Conservation (phyloP, 345 rosid species). For the Lepidium sativum region DNA sequence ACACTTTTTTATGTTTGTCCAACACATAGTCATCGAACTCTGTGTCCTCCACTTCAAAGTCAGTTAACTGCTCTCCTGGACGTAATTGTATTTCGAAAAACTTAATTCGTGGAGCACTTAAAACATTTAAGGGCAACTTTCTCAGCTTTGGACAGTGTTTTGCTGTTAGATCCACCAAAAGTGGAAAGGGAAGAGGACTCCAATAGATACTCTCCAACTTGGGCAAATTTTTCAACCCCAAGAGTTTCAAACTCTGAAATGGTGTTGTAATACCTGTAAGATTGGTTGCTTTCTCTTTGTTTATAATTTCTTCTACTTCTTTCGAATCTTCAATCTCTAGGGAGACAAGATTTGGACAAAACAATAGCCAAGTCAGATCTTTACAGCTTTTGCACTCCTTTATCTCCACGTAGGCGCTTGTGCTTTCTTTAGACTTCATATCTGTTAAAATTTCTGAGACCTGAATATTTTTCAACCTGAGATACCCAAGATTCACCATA, state of each 20-base stretch:
- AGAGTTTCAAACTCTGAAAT: neutral
- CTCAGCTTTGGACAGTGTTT: neutral
- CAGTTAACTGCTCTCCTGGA: too few species aligned
- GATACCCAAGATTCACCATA: neutral
- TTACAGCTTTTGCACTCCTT: accelerated
- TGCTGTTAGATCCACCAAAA: accelerated
- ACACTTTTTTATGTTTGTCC: too few species aligned
- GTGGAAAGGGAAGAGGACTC: neutral
- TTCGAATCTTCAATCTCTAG: too few species aligned
- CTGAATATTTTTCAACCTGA: neutral
- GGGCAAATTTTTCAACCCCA: accelerated
- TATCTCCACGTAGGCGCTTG: neutral
- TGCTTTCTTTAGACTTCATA: neutral
- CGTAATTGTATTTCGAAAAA: too few species aligned
- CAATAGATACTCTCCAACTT: slow-evolving; percentile 4
- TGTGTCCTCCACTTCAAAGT: too few species aligned
- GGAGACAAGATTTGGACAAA: neutral
- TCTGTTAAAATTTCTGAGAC: neutral
- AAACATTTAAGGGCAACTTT: slow-evolving; percentile 1
- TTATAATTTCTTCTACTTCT: too few species aligned
- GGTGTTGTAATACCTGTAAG: neutral
- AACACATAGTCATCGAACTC: too few species aligned
- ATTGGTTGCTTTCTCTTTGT: neutral
- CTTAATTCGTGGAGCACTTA: too few species aligned
- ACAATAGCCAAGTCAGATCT: neutral